Base-by-base conservation (phyloP, 257 asterid species). In the Plantago major region DNA sequence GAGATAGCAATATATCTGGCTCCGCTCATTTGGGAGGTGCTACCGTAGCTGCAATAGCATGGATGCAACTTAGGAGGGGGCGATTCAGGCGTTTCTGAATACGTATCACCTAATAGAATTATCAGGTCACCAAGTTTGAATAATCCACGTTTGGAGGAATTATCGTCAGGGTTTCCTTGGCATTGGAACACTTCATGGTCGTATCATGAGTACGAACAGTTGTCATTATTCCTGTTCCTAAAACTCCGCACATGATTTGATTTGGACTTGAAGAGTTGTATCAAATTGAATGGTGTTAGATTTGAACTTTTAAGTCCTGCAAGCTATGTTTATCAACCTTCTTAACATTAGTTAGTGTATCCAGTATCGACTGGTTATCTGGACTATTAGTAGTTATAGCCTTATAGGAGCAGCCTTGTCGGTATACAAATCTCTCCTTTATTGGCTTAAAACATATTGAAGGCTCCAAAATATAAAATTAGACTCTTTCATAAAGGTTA, bases 11-110 rank as follows among this genome's bases (percentile, higher is more conserved):
- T 64, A 66, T 86, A 46, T 86, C 96, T 12, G 96, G 95, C 67
- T 71, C 96, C 12, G 86, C 88, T 62, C 97, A 89, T 60, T 68
- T 92, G 71, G 99, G 99, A 55, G 99, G 99, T 28, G 95, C 89
- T n/a, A 67, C 84, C 0, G 87, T 78, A 10, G 97, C 94, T 45
- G 88, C 93, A 46, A 48, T 86, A 22, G 85, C 97, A 37, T 89
- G 95, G 97, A 73, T 82, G 12, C 75, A 58, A n/a, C 58, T 52
- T 11, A 76, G 82, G 74, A 83, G 72, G 72, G 88, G 97, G 42
- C 82, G 76, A 28, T 81, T 84, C 63, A 63, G 89, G 46, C 65
- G 83, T n/a, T 82, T 78, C 61, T 81, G 72, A 81, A 46, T 19
- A 53, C 14, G 58, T 40, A 14, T 7, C 57, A 52, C 19, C 57